Evolutionary conservation across 208 protist species (phyloP), one percentile per base, ranked within the genome.

Genomic region (Acanthamoeba castellanii): DNA sequence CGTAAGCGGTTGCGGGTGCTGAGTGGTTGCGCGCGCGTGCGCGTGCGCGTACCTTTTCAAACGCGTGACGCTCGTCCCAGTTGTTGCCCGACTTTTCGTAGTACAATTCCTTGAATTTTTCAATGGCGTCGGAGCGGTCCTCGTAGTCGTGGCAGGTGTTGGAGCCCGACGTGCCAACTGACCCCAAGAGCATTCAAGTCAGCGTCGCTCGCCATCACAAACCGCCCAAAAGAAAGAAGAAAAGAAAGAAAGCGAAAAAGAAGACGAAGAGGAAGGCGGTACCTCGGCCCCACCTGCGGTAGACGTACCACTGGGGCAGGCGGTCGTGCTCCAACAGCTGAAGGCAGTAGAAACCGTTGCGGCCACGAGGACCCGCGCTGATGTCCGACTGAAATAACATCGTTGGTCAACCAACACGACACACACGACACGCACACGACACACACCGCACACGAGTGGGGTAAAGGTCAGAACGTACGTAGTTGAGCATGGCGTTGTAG

Each of bases 401-500:
- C n/a, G n/a, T n/a, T n/a, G n/a, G n/a, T n/a, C n/a, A n/a, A n/a
- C n/a, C n/a, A n/a, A n/a, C n/a, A n/a, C n/a, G n/a, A n/a, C 50
- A 55, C 8, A 16, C 13, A 13, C 50, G 13, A 55, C 50, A 55
- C 13, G 5, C 50, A 55, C 50, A 55, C 50, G 13, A 5, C 50
- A 13, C 5, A 11, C 52, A 57, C 8, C 50, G 50, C 37, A 42
- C 37, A 42, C 64, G 64, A 6, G 64, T 30, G 64, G n/a, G n/a
- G 25, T 22, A 70, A 70, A 47, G 34, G 70, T 20, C 0, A 27
- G 20, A 81, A 13, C 76, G 47, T 50, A 84, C 76, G 47, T 68
- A 47, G 55, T 90, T 90, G 32, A 90, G 82, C 82, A 90, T 90
- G 30, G 55, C 55, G 82, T 90, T 90, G 55, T 90, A 90, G 50